These are phyloP conservation scores for Erodium texanum DNA, from an alignment of 441 rosid species.

Conservation along the genomic window DNA sequence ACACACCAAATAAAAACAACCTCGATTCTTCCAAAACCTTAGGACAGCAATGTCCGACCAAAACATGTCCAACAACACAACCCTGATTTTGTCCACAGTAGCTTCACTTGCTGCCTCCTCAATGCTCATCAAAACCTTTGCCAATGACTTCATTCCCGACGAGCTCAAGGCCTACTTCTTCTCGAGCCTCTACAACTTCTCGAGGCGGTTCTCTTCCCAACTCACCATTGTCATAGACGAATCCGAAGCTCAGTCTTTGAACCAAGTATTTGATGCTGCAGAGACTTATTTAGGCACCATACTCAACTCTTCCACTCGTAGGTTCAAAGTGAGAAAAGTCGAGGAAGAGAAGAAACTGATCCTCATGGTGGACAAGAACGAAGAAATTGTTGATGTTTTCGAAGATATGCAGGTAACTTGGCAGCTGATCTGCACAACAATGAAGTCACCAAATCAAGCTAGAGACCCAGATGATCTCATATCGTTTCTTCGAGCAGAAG, in stretches of 20 bases:
- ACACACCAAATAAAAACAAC: too few relatives aligned
- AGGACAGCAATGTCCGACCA: too few relatives aligned
- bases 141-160: conserved; percentile 12
- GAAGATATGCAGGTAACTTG: conserved; percentile 18
- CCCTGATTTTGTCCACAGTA: conserved; percentile 4
- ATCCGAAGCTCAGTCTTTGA: conserved; percentile 9
- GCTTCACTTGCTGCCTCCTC: conserved; percentile 21
- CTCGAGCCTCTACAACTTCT: not conserved
- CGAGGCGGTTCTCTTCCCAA: conserved; percentile 9
- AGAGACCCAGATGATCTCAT: too few relatives aligned
- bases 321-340: conserved; percentile 19
- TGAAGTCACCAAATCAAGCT: too few relatives aligned
- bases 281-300: conserved; percentile 21
- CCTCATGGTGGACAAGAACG: conserved; percentile 17
- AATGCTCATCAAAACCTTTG: conserved; percentile 18
- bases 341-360: conserved; percentile 14
- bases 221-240: conserved; percentile 21
- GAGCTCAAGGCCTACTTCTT: conserved; percentile 1
- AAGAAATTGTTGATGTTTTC: conserved; percentile 21
- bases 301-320: conserved; percentile 13
- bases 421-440: conserved; percentile 12
- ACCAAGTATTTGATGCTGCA: conserved; percentile 23
- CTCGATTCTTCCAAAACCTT: too few relatives aligned
- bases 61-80: too few relatives aligned
- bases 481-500: conserved; percentile 7